phyloP scores from a whole-genome alignment of 1,284 basidiomycete genomes.

The Cryptococcus hybrid region DNA sequence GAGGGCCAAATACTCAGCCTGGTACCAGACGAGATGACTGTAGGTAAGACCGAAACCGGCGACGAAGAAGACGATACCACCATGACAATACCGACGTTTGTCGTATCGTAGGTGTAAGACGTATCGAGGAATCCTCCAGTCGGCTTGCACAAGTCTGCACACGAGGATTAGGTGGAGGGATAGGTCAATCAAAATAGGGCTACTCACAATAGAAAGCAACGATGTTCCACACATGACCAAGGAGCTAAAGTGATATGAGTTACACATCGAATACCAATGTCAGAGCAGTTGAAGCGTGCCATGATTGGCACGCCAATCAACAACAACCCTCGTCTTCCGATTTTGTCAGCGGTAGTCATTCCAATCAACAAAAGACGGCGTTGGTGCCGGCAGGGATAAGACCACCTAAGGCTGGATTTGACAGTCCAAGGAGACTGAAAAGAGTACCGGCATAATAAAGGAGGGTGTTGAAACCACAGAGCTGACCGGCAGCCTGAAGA shows the following conservation, averaged over 20 bases:
- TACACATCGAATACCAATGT: too few species aligned
- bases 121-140: too few species aligned
- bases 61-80: conserved; percentile 37
- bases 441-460: conserved; percentile 15
- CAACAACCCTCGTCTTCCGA: conserved; percentile 38
- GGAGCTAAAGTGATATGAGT: not conserved
- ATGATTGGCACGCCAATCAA: conserved; percentile 25
- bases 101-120: conserved; percentile 11
- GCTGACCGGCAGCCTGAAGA: too few species aligned
- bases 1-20: too few species aligned
- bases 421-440: conserved; percentile 40
- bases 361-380: conserved; percentile 35
- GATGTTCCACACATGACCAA: conserved; percentile 32
- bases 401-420: conserved; percentile 30
- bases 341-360: conserved; percentile 35
- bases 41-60: conserved; percentile 40
- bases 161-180: too few species aligned
- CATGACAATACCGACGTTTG: conserved; percentile 29
- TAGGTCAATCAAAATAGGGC: too few species aligned
- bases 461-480: too few species aligned
- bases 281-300: conserved; percentile 2
- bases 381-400: conserved; percentile 20
- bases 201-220: conserved; percentile 28
- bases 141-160: too few species aligned
- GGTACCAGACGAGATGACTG: conserved; percentile 28